Percentiles rank a stretch among this genome's conserved stretches.
Conservation (phyloP, 1,139 yeast species). For the Hanseniaspora gamundiae region DNA sequence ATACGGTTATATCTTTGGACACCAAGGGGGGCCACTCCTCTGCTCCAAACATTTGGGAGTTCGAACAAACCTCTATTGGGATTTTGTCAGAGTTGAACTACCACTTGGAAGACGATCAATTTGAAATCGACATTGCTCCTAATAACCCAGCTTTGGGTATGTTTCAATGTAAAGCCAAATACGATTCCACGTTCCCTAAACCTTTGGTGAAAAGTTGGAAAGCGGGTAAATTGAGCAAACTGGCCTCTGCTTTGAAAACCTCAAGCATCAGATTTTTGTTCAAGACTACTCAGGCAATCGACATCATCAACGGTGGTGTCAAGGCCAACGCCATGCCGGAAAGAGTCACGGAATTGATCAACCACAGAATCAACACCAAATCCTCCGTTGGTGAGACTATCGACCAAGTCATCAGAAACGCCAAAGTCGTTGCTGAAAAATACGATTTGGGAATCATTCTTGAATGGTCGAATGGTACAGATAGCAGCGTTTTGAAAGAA, state of each 20-base stretch:
- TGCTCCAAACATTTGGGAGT: conserved; percentile 36
- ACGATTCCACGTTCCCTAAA: conserved; percentile 18
- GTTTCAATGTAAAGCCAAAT: conserved; percentile 37
- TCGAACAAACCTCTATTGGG: conserved; percentile 62
- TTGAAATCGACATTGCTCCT: conserved; percentile 31
- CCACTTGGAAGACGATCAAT: conserved; percentile 39
- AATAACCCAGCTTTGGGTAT: conserved; percentile 38
- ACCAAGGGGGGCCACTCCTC: conserved; percentile 69
- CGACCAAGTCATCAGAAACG: conserved; percentile 28
- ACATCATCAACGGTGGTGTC: conserved; percentile 40
- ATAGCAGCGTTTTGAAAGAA: conserved; percentile 10
- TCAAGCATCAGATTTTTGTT: conserved; percentile 25
- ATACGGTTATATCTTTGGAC: conserved; percentile 34
- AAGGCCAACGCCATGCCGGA: conserved; percentile 48
- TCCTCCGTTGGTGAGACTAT: conserved; percentile 30
- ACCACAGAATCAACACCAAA: conserved; percentile 38
- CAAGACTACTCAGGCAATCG: conserved; percentile 42
- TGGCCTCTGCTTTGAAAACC: conserved; percentile 5
- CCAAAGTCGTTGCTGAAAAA: conserved; percentile 30
- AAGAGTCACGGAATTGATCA: conserved; percentile 32
- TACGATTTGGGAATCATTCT: conserved; percentile 36
- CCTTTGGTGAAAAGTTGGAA: conserved; percentile 3
- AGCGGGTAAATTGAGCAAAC: conserved; percentile 3
- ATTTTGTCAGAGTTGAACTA: conserved; percentile 42
- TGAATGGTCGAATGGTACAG: conserved; percentile 23